Conservation (phyloP, 2,329 filamentous ascomycete genomes). For the Neonectria sp. region DNA sequence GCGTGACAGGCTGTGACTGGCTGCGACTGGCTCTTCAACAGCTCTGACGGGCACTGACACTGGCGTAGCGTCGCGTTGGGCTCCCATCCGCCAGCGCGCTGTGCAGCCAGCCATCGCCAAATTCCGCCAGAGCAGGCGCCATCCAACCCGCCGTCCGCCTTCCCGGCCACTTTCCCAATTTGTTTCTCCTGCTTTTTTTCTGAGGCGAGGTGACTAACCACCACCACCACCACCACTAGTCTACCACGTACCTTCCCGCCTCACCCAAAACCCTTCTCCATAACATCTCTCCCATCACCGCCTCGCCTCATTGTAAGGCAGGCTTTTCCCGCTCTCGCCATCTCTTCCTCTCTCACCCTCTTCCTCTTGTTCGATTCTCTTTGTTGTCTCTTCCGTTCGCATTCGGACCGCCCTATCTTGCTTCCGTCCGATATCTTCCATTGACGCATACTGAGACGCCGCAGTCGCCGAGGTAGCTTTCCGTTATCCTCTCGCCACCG, state of each 20-base stretch:
- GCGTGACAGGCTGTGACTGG: not conserved
- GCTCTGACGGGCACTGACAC: slow-evolving; percentile 21
- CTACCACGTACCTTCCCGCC: not conserved
- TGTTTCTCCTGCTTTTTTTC: slow-evolving; percentile 28
- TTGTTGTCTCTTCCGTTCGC: slow-evolving; percentile 27
- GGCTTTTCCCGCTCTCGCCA: slow-evolving; percentile 11
- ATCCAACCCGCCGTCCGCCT: slow-evolving; percentile 19
- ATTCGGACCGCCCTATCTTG: slow-evolving; percentile 44
- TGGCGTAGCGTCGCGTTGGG: slow-evolving; percentile 30
- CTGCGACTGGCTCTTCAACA: slow-evolving; percentile 3
- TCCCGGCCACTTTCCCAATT: slow-evolving; percentile 30
- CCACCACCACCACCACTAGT: slow-evolving; percentile 9
- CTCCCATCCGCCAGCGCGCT: slow-evolving; percentile 26
- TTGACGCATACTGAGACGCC: slow-evolving; percentile 28
- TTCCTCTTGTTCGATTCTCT: slow-evolving; percentile 29
- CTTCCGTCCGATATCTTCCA: slow-evolving; percentile 45
- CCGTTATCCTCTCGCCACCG: slow-evolving; percentile 37
- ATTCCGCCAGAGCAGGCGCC: slow-evolving; percentile 27
- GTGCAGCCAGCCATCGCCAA: slow-evolving; percentile 26
- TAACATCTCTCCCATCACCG: slow-evolving; percentile 20
- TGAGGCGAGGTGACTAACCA: slow-evolving; percentile 24
- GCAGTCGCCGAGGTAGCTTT: slow-evolving; percentile 10
- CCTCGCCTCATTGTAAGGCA: slow-evolving; percentile 22
- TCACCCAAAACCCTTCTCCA: slow-evolving; percentile 5
- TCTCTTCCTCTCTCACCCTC: slow-evolving; percentile 12